Evolutionary conservation across 495 filamentous ascomycete species (phyloP).

Genomic region (Penicillium robsamsonii): DNA sequence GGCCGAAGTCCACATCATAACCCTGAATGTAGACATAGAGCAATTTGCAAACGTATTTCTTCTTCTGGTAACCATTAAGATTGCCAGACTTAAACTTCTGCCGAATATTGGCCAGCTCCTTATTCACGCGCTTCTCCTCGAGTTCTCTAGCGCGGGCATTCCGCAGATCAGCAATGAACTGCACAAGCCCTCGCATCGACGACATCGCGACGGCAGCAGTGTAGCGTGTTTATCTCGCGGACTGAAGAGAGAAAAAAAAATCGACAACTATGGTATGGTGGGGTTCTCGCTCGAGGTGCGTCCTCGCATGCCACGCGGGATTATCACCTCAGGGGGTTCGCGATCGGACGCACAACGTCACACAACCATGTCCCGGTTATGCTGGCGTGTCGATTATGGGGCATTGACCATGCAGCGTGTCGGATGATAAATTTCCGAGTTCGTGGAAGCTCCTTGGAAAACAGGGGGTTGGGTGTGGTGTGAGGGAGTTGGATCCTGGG

Average conservation of each 20-base stretch:
- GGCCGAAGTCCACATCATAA: slow-evolving; percentile 99
- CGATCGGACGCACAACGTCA: slow-evolving; percentile 30
- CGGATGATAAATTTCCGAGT: slow-evolving; percentile 6
- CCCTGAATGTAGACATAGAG: slow-evolving; percentile 99
- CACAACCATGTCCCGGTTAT: slow-evolving; percentile 34
- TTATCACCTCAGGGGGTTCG: slow-evolving; percentile 29
- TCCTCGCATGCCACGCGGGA: slow-evolving; percentile 31
- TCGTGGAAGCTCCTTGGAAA: slow-evolving; percentile 14
- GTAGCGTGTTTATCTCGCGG: not conserved
- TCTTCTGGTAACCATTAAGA: slow-evolving; percentile 95
- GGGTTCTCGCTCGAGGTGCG: slow-evolving; percentile 20
- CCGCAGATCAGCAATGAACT: slow-evolving; percentile 96
- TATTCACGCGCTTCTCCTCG: slow-evolving; percentile 99
- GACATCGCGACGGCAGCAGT: slow-evolving; percentile 40
- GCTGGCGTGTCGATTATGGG: slow-evolving; percentile 14
- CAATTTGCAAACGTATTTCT: slow-evolving; percentile 99
- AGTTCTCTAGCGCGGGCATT: slow-evolving; percentile 93
- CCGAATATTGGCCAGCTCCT: slow-evolving; percentile 97
- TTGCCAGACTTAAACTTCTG: slow-evolving; percentile 72
- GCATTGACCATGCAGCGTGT: slow-evolving; percentile 23
- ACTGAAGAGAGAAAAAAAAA: not conserved
- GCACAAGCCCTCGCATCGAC: slow-evolving; percentile 86
- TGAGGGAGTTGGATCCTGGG: slow-evolving; percentile 9
- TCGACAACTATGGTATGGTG: slow-evolving; percentile 5
- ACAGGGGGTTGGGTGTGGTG: slow-evolving; percentile 22